Evolutionary conservation across 805 yeast species (phyloP).

Genomic region (Lachancea sp.): DNA sequence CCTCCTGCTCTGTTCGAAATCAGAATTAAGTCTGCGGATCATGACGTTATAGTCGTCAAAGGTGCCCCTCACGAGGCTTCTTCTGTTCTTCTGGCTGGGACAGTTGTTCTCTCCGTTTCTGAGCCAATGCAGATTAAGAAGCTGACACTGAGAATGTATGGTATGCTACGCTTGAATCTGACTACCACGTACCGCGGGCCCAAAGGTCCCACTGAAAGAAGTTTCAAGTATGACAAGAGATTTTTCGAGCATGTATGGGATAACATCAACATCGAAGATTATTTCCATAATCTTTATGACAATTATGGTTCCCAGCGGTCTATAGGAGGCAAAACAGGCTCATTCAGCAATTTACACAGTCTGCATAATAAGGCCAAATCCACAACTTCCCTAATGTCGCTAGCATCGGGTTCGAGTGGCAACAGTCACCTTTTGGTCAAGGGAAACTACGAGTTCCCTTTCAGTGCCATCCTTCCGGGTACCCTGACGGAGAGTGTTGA

Average conservation of each 20-base stretch:
- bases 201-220: slow-evolving; percentile 43
- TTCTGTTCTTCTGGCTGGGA: slow-evolving; percentile 69
- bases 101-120: slow-evolving; percentile 62
- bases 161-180: slow-evolving; percentile 62
- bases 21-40: slow-evolving; percentile 59
- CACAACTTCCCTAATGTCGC: slow-evolving; percentile 30
- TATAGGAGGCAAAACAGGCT: slow-evolving; percentile 15
- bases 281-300: slow-evolving; percentile 29
- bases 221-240: slow-evolving; percentile 47
- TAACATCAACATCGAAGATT: slow-evolving; percentile 47
- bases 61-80: slow-evolving; percentile 76
- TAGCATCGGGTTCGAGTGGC: slow-evolving; percentile 24
- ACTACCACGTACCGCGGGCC: slow-evolving; percentile 45
- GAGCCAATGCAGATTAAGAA: slow-evolving; percentile 70
- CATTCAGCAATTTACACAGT: slow-evolving; percentile 20
- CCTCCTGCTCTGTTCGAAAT: slow-evolving; percentile 42
- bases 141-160: slow-evolving; percentile 57
- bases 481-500: slow-evolving; percentile 80
- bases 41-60: slow-evolving; percentile 72
- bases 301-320: slow-evolving; percentile 18
- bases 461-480: slow-evolving; percentile 80
- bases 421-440: slow-evolving; percentile 42
- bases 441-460: slow-evolving; percentile 90
- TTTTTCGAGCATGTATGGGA: slow-evolving; percentile 80
- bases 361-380: slow-evolving; percentile 32